Conservation (phyloP, 2,329 filamentous ascomycete species). For the Beauveria sp. region DNA sequence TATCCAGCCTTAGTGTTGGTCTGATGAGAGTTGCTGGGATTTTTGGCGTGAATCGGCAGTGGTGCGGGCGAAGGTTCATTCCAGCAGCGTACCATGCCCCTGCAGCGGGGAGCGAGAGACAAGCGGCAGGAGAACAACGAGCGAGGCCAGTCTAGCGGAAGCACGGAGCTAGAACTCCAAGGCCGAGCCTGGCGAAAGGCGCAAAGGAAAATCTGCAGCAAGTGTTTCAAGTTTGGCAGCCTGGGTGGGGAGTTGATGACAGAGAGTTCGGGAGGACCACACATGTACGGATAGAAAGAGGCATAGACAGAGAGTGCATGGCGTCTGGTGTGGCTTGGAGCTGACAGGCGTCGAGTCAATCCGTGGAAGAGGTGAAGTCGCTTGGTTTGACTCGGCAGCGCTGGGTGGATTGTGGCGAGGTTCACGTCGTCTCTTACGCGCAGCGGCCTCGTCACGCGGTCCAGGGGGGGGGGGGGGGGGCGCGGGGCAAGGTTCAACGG, state of each 20-base stretch:
- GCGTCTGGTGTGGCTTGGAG: background rate
- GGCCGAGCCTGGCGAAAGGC: background rate
- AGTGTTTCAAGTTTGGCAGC: slow-evolving; percentile 7
- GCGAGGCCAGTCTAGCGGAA: background rate
- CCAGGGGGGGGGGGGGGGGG: background rate
- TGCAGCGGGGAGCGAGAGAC: too few species aligned
- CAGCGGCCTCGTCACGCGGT: background rate
- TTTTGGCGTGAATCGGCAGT: too few species aligned
- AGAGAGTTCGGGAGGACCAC: background rate
- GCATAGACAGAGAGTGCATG: background rate
- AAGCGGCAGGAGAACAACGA: too few species aligned
- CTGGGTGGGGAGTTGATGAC: background rate
- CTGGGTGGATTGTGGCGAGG: background rate
- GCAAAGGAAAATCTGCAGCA: too few species aligned
- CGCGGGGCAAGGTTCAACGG: too few species aligned
- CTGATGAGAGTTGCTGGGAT: background rate
- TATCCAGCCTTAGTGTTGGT: background rate
- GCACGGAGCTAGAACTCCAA: background rate
- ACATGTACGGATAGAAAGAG: background rate
- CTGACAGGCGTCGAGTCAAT: background rate
- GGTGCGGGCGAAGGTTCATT: background rate
- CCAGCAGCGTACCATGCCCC: too few species aligned
- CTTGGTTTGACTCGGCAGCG: background rate
- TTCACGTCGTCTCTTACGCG: background rate
- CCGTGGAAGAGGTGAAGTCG: background rate